Percentiles rank a stretch among this genome's conserved stretches.
Evolutionary conservation across 2,329 filamentous ascomycete genomes (phyloP).

Genomic region (Colletotrichum noveboracense): DNA sequence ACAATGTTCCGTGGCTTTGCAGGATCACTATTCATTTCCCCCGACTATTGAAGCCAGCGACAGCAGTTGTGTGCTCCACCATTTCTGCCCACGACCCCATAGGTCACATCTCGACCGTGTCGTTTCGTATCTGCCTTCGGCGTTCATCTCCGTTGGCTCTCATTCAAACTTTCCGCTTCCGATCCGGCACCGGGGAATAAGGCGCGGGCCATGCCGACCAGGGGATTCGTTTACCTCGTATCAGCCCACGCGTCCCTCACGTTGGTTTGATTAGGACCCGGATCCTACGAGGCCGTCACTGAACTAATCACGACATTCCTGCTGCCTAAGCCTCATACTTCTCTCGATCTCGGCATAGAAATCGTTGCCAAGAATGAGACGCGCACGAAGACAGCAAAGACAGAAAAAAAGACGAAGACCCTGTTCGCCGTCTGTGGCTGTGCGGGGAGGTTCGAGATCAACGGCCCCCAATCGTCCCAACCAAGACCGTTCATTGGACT

Average conservation of each 20-base stretch:
- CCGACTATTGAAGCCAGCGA: neutral
- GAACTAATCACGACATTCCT: fast-evolving
- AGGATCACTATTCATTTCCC: no score
- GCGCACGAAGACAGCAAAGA: neutral
- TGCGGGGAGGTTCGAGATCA: conserved; percentile 4
- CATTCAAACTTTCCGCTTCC: neutral
- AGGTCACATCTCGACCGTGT: neutral
- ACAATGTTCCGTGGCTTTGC: neutral
- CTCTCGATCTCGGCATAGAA: neutral
- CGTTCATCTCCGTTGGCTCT: neutral
- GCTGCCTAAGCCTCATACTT: neutral
- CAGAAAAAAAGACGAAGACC: neutral
- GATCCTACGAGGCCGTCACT: neutral
- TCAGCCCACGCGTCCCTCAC: neutral
- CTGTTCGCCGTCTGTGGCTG: conserved; percentile 4
- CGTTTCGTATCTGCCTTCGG: neutral
- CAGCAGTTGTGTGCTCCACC: neutral
- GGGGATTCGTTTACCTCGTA: neutral
- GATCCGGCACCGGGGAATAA: neutral
- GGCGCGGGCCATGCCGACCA: neutral
- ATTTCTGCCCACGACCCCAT: neutral
- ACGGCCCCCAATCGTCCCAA: conserved; percentile 6
- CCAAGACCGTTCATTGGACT: neutral
- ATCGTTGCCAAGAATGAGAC: neutral
- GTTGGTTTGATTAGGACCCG: neutral